Conservation (phyloP, 495 filamentous ascomycete genomes). For the Aspergillus steynii region DNA sequence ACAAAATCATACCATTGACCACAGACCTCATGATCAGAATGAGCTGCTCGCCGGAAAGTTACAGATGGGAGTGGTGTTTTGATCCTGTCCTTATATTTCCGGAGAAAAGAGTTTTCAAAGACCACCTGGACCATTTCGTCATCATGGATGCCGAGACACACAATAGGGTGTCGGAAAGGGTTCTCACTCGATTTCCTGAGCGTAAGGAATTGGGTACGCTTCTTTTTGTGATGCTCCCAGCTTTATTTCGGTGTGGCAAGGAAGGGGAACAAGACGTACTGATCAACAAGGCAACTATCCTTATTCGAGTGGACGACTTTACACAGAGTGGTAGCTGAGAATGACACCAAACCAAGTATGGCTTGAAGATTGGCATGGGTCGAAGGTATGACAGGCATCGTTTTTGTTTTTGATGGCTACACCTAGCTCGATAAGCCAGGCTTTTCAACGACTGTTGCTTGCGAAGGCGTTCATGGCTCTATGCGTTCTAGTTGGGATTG, state of each 20-base stretch:
- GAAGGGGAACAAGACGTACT: background rate
- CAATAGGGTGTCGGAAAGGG: background rate
- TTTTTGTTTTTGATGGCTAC: too few species aligned
- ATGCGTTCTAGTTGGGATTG: too few species aligned
- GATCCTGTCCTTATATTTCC: background rate
- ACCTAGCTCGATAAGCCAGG: too few species aligned
- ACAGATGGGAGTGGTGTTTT: constrained; percentile 7
- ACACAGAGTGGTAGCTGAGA: too few species aligned
- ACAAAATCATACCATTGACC: constrained; percentile 2
- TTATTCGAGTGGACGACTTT: background rate
- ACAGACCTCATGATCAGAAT: constrained; percentile 5
- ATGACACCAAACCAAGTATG: too few species aligned
- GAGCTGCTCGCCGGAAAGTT: background rate
- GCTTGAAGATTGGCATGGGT: too few species aligned
- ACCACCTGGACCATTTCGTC: constrained; percentile 1
- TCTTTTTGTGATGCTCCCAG: constrained; percentile 2
- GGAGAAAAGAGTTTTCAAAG: background rate
- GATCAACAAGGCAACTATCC: constrained; percentile 9
- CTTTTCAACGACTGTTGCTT: too few species aligned
- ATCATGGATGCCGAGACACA: constrained; percentile 6
- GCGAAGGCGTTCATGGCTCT: too few species aligned
- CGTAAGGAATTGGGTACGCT: background rate
- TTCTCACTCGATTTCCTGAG: background rate
- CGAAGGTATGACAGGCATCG: too few species aligned
- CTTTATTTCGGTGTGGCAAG: background rate